Conservation (phyloP, 2,329 filamentous ascomycete genomes). For the Samsoniella hepiali region DNA sequence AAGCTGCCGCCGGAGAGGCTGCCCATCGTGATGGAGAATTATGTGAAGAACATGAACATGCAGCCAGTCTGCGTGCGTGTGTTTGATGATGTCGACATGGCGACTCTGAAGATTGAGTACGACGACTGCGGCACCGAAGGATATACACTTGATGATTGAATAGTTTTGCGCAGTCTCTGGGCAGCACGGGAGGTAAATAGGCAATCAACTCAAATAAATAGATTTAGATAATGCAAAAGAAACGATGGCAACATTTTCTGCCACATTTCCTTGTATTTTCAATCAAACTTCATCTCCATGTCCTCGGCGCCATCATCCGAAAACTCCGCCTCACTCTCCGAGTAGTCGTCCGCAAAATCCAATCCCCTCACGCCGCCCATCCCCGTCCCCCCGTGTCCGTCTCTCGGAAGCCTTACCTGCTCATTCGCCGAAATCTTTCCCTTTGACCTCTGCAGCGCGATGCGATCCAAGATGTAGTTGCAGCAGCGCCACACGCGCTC, state of each 20-base stretch:
- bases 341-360: constrained; percentile 11
- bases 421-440: neutral
- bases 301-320: constrained; percentile 2
- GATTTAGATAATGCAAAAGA: too few species aligned
- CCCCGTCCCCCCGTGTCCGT: neutral
- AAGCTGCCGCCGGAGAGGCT: constrained; percentile 26
- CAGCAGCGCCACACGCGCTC: constrained; percentile 20
- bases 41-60: constrained; percentile 26
- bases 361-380: neutral
- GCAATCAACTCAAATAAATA: too few species aligned
- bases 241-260: neutral
- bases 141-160: neutral
- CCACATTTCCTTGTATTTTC: neutral
- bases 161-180: neutral
- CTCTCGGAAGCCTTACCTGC: neutral
- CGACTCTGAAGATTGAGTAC: neutral
- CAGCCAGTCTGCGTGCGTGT: constrained; percentile 27
- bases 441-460: constrained; percentile 5
- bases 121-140: constrained; percentile 2
- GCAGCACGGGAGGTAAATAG: too few species aligned
- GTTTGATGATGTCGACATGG: constrained; percentile 24
- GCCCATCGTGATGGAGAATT: constrained; percentile 23
- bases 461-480: constrained; percentile 16
- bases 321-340: constrained; percentile 16
- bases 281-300: neutral